Evolutionary conservation across 2,329 filamentous ascomycete species (phyloP), one percentile per base, ranked within the genome.

Genomic region (Diaporthe citriasiana): DNA sequence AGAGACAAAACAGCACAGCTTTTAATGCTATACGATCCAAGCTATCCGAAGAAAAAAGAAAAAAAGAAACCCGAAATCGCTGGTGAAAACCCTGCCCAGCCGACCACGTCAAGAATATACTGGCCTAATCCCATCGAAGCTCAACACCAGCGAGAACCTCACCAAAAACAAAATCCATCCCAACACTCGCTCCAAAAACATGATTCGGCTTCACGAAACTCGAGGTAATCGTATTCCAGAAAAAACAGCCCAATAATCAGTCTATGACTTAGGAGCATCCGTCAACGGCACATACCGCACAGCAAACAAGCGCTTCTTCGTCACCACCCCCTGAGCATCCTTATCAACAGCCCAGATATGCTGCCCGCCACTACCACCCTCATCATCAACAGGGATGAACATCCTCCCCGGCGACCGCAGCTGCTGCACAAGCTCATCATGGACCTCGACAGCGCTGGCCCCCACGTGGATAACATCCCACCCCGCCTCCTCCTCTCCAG

Each of bases 391-490:
- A 0, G 94, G 94, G 15, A 97, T 93, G 81, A 97, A 96, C 83
- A 97, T 88, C 76, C 93, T 87, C 0, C 97, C 97, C 0, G 96
- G 96, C 3, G 89, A 85, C 76, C 91, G 91, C 77, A 99, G 84
- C 85, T 98, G 97, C 40, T 92, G 89, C 59, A 97, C 84, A 77
- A 98, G 83, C 74, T 90, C 89, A 25, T 89, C 81, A 81, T 97
- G 95, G 71, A 97, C 84, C 79, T 91, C 89, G 33, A 85, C 89
- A 0, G 96, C 96, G 10, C 95, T 94, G 0, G 97, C 97, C 0
- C 97, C 97, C 3, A 98, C 97, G 81, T 98, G 97, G 74, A 99
- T 98, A 3, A 94, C 95, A 87, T 98, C 95, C 87, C 96, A 99
- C 0, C 91, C 88, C 57, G 84, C 83, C 2, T 84, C 89, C 79